Conservation (phyloP, 345 rosid genomes). For the Stellera chamaejasme region DNA sequence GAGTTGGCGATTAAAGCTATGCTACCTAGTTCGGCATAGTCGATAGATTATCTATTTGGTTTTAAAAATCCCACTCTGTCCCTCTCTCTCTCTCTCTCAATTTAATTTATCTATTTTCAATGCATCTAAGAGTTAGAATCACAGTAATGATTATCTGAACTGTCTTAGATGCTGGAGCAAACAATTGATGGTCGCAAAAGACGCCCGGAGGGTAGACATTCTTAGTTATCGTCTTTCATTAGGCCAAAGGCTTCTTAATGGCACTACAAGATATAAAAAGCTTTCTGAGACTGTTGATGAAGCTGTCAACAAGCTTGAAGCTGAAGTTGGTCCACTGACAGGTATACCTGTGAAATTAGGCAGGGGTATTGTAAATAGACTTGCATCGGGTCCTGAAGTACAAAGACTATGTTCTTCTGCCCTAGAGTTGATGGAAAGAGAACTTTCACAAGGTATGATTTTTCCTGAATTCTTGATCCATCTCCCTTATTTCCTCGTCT, state of each 20-base stretch:
- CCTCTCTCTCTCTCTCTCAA: neutral
- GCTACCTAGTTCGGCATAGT: too few species aligned
- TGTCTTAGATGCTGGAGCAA: constrained; percentile 72
- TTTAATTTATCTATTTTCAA: too few species aligned
- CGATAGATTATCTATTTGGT: too few species aligned
- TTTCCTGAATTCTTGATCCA: too few species aligned
- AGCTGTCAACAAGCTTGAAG: constrained; percentile 64
- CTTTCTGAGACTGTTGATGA: constrained; percentile 49
- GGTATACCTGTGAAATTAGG: constrained; percentile 77
- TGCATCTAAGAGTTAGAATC: too few species aligned
- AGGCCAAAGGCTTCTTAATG: constrained; percentile 55
- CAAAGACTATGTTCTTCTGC: constrained; percentile 61
- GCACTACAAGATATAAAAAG: constrained; percentile 38
- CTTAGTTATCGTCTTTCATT: constrained; percentile 70
- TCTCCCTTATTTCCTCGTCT: too few species aligned
- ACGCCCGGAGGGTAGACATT: constrained; percentile 68
- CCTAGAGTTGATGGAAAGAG: constrained; percentile 44
- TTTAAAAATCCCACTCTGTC: neutral
- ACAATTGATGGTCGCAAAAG: constrained; percentile 56
- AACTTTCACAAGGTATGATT: constrained; percentile 36
- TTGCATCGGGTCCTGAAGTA: constrained; percentile 57
- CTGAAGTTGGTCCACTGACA: constrained; percentile 69
- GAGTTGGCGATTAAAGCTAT: too few species aligned
- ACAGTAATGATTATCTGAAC: too few species aligned
- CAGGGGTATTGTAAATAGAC: constrained; percentile 76